phyloP scores from a whole-genome alignment of 768 basidiomycete species.

The Calvatia gigantea region DNA sequence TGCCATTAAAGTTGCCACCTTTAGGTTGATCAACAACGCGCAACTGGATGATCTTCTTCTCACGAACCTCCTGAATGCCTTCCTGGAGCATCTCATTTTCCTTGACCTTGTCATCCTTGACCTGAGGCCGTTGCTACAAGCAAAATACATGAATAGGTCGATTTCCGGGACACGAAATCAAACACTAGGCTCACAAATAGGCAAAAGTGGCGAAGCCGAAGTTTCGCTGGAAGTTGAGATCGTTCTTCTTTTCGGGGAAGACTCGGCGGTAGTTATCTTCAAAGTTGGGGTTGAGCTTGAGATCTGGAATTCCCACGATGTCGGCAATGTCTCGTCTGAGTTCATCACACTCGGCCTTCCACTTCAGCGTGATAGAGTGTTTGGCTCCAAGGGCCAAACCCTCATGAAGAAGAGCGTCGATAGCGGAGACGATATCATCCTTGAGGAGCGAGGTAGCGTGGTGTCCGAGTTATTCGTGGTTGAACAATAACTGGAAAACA shows the following conservation, averaged over 20 bases:
- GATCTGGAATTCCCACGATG: conserved; percentile 25
- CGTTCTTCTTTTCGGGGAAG: conserved; percentile 19
- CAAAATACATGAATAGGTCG: neutral
- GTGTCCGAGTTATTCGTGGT: conserved; percentile 26
- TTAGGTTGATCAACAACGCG: conserved; percentile 32
- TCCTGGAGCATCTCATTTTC: conserved; percentile 39
- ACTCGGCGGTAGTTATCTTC: conserved; percentile 28
- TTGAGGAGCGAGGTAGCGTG: conserved; percentile 25
- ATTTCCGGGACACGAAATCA: neutral
- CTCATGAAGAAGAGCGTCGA: conserved; percentile 29
- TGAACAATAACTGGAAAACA: conserved; percentile 37
- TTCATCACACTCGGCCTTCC: conserved; percentile 26
- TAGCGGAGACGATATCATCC: conserved; percentile 23
- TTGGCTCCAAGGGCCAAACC: conserved; percentile 31
- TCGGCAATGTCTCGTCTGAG: conserved; percentile 25
- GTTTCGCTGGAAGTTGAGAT: conserved; percentile 24
- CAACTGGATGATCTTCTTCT: conserved; percentile 34
- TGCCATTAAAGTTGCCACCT: conserved; percentile 25
- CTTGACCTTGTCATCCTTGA: conserved; percentile 31
- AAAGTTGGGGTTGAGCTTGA: conserved; percentile 36
- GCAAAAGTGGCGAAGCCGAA: conserved; percentile 24
- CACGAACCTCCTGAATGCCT: conserved; percentile 31
- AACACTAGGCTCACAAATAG: conserved; percentile 23
- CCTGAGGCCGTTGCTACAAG: conserved; percentile 27
- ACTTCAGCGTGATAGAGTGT: conserved; percentile 29